Conservation (phyloP, 208 protist species). For the Acanthamoeba castellanii region DNA sequence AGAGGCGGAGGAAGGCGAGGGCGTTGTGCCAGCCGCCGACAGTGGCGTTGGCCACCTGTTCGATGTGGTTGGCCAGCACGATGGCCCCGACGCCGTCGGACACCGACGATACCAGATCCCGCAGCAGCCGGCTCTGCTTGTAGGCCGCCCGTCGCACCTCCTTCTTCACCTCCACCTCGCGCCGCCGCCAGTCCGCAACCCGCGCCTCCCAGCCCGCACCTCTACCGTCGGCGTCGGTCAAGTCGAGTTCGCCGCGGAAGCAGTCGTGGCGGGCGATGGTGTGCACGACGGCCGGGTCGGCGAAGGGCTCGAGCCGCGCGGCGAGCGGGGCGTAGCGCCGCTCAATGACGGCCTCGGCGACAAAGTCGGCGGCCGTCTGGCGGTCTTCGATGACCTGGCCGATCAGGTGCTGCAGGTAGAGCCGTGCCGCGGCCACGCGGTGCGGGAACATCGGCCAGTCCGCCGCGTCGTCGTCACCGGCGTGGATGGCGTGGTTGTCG, state of each 20-base stretch:
- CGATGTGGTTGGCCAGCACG: conserved; percentile 32
- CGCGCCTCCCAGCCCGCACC: neutral
- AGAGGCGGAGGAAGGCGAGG: neutral
- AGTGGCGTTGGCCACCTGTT: conserved; percentile 13
- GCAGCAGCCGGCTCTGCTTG: conserved; percentile 3
- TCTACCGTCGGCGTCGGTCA: neutral
- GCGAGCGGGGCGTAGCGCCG: conserved; percentile 3
- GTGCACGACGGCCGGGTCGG: neutral
- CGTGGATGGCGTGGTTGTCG: neutral
- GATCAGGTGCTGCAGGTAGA: neutral
- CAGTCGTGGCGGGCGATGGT: neutral
- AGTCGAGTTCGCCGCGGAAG: neutral
- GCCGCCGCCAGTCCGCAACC: neutral
- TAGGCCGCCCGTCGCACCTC: neutral
- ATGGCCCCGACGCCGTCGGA: neutral
- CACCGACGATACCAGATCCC: neutral
- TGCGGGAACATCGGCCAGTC: conserved; percentile 10
- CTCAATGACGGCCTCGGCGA: neutral
- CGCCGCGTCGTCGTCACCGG: neutral
- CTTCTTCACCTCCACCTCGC: neutral
- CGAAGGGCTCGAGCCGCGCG: neutral
- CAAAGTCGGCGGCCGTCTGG: neutral
- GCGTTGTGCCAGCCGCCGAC: conserved; percentile 1
- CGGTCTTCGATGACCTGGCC: conserved; percentile 7
- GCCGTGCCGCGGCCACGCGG: conserved; percentile 2